Conservation (phyloP, 345 rosid species). For the Arabis alpina region DNA sequence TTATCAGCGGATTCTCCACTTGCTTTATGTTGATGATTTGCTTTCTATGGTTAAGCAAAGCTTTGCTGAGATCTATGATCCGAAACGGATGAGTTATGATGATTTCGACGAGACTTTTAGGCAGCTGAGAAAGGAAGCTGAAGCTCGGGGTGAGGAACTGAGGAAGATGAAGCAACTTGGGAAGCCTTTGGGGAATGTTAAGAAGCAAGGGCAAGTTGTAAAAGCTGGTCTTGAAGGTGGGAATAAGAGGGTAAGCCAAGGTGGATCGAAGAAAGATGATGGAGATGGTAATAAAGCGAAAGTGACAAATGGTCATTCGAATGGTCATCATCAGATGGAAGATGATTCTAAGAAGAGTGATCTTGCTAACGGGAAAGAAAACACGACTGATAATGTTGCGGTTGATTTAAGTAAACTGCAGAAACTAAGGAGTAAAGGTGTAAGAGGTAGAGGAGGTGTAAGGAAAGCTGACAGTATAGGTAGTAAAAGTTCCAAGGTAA, state of each 20-base stretch:
- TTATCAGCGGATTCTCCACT: slow-evolving; percentile 89
- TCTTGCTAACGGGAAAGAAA: slow-evolving; percentile 80
- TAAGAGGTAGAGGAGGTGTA: slow-evolving; percentile 46
- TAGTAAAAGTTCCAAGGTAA: slow-evolving; percentile 64
- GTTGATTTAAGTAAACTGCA: slow-evolving; percentile 91
- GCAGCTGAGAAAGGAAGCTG: slow-evolving; percentile 93
- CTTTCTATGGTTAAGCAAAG: slow-evolving; percentile 74
- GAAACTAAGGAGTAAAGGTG: slow-evolving; percentile 88
- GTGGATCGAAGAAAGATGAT: slow-evolving; percentile 50
- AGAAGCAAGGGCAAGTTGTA: slow-evolving; percentile 64
- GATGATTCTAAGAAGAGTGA: slow-evolving; percentile 54
- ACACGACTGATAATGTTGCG: slow-evolving; percentile 65
- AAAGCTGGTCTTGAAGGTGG: slow-evolving; percentile 70
- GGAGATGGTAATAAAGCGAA: slow-evolving; percentile 62
- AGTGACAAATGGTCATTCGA: slow-evolving; percentile 73
- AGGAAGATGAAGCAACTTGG: slow-evolving; percentile 66
- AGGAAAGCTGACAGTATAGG: slow-evolving; percentile 80
- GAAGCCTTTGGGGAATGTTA: slow-evolving; percentile 57
- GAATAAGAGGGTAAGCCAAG: slow-evolving; percentile 50
- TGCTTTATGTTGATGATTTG: slow-evolving; percentile 90
- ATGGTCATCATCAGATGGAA: slow-evolving; percentile 47
- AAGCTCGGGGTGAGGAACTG: slow-evolving; percentile 86
- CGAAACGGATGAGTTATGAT: slow-evolving; percentile 57
- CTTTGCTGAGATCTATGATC: slow-evolving; percentile 81
- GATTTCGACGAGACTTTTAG: slow-evolving; percentile 86